Base-by-base conservation (phyloP, 1,284 basidiomycete species). In the Trametes pubescens region DNA sequence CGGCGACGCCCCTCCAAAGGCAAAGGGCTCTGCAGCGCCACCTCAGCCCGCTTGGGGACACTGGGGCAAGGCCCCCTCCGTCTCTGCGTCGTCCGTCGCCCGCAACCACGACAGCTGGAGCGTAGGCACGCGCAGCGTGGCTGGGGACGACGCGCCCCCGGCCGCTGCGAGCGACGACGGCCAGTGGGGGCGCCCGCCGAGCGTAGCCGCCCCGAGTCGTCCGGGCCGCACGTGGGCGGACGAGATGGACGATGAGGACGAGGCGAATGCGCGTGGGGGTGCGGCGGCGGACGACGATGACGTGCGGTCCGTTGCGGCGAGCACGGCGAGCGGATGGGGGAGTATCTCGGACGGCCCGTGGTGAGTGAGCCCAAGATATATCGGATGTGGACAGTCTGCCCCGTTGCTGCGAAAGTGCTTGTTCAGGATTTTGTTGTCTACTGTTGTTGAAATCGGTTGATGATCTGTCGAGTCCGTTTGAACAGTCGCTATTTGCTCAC, bases 271-370 rank as follows among this genome's bases (percentile, higher is more conserved):
- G 22, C 14, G 24, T n/a, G 24, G 18, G 49, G 29, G 18, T 14
- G 5, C 26, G 1, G 44, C 35, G 0, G 34, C 51, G 43, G 32
- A 44, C 16, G 63, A 62, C 34, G 43, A 55, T n/a, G 69, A 70
- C 21, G 58, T 13, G 43, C 55, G 57, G 21, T 68, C 69, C 2
- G 65, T 67, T 18, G 65, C 64, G 38, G 65, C 46, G 47, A 66
- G 62, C 65, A 59, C 66, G 43, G 59, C 24, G 26, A 62, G 62
- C 60, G 59, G 55, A 24, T 72, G 71, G 71, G 69, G 64, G 34
- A 63, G 55, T 43, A 46, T 69, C 32, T 69, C 68, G 5, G 59
- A 55, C 4, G 69, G 69, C n/a, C 68, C 68, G n/a, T 67, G 66
- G 70, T 65, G 51, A 66, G 49, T 59, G 18, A 18, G 18, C 18